A percentile compares a stretch with the other conserved stretches of the same genome.
Conservation (phyloP, 306 rosid genomes). For the Vigna hirtella region DNA sequence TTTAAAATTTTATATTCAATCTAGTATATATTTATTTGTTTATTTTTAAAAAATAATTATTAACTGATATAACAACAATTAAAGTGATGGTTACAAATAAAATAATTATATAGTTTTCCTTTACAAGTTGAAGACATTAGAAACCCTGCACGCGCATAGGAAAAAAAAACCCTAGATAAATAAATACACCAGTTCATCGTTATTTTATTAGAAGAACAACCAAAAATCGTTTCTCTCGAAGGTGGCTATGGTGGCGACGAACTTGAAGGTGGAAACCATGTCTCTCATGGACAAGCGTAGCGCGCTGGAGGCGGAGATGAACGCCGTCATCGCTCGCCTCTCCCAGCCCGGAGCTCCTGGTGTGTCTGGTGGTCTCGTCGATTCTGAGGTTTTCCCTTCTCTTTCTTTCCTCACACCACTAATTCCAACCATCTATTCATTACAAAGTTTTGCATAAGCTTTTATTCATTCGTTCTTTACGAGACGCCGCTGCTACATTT, state of each 20-base stretch:
- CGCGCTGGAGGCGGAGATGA: constrained; percentile 77
- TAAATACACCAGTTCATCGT: no score
- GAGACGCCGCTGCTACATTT: neutral
- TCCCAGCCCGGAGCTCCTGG: constrained; percentile 89
- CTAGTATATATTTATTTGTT: no score
- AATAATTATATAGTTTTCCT: no score
- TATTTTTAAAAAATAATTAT: no score
- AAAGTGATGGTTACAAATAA: no score
- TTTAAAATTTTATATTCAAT: no score
- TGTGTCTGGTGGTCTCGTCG: constrained; percentile 73
- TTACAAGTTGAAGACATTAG: no score
- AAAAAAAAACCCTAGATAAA: no score
- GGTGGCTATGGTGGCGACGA: constrained; percentile 72
- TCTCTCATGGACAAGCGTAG: constrained; percentile 76
- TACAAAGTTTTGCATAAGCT: neutral
- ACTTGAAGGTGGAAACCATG: constrained; percentile 77
- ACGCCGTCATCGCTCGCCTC: constrained; percentile 72
- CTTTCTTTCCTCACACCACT: neutral
- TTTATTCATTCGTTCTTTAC: neutral
- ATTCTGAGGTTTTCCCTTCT: constrained; percentile 63
- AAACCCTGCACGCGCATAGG: no score
- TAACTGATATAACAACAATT: no score
- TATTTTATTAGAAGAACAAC: neutral
- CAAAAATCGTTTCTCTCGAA: neutral
- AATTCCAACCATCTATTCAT: neutral